phyloP scores from a whole-genome alignment of 169 alveolate genomes.

The Eimeria nieschulzi region DNA sequence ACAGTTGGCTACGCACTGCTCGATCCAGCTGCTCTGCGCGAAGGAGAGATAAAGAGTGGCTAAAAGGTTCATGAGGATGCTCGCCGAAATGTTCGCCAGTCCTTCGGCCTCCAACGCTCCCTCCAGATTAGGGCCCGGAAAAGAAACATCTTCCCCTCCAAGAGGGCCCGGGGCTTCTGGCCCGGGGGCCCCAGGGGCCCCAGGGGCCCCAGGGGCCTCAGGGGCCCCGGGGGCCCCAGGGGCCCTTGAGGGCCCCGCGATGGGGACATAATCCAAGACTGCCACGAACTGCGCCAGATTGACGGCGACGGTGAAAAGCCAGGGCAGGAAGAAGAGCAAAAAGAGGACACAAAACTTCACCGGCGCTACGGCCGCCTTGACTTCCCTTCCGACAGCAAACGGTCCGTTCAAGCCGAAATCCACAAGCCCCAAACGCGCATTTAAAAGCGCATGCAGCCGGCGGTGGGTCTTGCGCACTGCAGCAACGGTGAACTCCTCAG shows the following conservation, averaged over 20 bases:
- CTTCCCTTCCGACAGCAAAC: background rate
- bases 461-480: background rate
- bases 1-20: background rate
- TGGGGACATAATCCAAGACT: background rate
- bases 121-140: background rate
- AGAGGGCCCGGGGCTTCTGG: too few species aligned
- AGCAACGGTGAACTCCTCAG: slow-evolving; percentile 8
- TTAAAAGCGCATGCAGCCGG: slow-evolving; percentile 18
- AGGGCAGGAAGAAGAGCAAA: slow-evolving; percentile 24
- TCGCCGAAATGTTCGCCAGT: background rate
- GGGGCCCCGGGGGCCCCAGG: background rate
- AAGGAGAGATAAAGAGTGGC: background rate
- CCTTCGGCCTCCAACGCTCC: slow-evolving; percentile 38
- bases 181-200: too few species aligned
- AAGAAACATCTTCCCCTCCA: background rate
- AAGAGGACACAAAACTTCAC: background rate
- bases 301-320: slow-evolving; percentile 23
- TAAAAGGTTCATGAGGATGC: background rate
- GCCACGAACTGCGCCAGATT: background rate
- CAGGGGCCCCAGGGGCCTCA: too few species aligned
- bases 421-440: background rate
- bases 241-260: background rate
- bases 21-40: background rate
- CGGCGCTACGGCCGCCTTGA: background rate
- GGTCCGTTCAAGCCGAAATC: slow-evolving; percentile 26